Conservation (phyloP, 2,329 filamentous ascomycete species). For the Teratosphaeria destructans region DNA sequence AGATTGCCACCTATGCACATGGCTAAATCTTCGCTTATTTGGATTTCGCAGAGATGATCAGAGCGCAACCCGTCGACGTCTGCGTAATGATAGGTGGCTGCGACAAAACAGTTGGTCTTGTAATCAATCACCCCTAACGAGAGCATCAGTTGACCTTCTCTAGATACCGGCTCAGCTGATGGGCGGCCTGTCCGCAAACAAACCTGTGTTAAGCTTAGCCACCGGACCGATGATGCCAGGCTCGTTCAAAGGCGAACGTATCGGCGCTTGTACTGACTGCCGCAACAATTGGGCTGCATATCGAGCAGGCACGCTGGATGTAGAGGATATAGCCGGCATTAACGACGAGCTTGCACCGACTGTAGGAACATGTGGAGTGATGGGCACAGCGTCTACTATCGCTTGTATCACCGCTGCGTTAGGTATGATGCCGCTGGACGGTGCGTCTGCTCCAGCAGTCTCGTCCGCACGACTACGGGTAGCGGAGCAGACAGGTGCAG, state of each 20-base stretch:
- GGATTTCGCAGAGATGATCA: constrained; percentile 51
- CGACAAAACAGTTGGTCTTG: constrained; percentile 30
- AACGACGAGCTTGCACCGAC: too few species aligned
- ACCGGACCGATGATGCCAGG: constrained; percentile 55
- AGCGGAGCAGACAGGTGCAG: too few species aligned
- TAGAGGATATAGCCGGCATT: too few species aligned
- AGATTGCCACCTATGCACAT: too few species aligned
- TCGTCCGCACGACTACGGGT: too few species aligned
- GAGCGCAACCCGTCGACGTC: constrained; percentile 62
- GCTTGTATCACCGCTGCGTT: constrained; percentile 43
- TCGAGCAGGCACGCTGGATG: too few species aligned
- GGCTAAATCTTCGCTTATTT: background rate
- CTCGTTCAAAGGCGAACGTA: too few species aligned
- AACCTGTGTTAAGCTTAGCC: constrained; percentile 57
- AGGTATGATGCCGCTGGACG: constrained; percentile 43
- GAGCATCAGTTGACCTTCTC: constrained; percentile 41
- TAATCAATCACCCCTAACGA: background rate
- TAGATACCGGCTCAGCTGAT: constrained; percentile 59
- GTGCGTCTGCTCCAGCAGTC: constrained; percentile 33
- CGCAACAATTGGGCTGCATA: too few species aligned
- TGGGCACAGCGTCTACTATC: constrained; percentile 50
- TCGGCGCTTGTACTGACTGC: too few species aligned
- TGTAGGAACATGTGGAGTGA: constrained; percentile 40
- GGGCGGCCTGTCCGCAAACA: constrained; percentile 66
- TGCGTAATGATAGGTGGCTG: constrained; percentile 43